Conservation (phyloP, 2,329 filamentous ascomycete genomes). For the Fulvia fulva region DNA sequence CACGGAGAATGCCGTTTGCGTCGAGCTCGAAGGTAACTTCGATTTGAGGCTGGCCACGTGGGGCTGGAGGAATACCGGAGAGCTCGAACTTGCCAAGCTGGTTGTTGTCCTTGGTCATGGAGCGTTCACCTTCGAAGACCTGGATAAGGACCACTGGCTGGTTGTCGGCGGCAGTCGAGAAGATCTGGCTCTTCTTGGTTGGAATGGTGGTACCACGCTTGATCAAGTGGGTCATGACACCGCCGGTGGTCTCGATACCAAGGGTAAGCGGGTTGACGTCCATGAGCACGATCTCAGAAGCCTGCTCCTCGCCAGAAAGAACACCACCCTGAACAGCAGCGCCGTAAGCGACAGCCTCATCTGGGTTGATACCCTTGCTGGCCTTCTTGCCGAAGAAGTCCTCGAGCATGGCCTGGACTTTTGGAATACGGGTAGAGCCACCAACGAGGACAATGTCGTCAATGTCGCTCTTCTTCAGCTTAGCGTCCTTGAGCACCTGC, state of each 20-base stretch:
- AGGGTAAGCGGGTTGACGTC: slow-evolving; percentile 95
- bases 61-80: slow-evolving; percentile 88
- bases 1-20: slow-evolving; percentile 97
- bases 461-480: slow-evolving; percentile 91
- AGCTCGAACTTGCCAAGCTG: slow-evolving; percentile 97
- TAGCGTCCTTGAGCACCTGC: slow-evolving; percentile 97
- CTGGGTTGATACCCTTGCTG: slow-evolving; percentile 98
- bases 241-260: slow-evolving; percentile 96
- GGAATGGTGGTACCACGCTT: slow-evolving; percentile 99
- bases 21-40: slow-evolving; percentile 98
- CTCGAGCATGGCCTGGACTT: slow-evolving; percentile 91
- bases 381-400: slow-evolving; percentile 98
- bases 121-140: slow-evolving; percentile 96
- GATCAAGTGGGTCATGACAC: slow-evolving; percentile 96
- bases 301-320: slow-evolving; percentile 79
- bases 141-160: slow-evolving; percentile 98
- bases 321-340: slow-evolving; percentile 97
- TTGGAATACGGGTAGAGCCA: slow-evolving; percentile 98
- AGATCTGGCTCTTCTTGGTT: slow-evolving; percentile 98
- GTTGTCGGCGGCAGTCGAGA: slow-evolving; percentile 97
- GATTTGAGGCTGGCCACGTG: slow-evolving; percentile 94
- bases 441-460: slow-evolving; percentile 97
- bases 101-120: slow-evolving; percentile 58
- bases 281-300: slow-evolving; percentile 90
- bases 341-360: slow-evolving; percentile 97